A percentile compares a stretch with the other conserved stretches of the same genome.
Evolutionary conservation across 2,329 filamentous ascomycete genomes (phyloP).

Genomic region (Calonectria fujianensis): DNA sequence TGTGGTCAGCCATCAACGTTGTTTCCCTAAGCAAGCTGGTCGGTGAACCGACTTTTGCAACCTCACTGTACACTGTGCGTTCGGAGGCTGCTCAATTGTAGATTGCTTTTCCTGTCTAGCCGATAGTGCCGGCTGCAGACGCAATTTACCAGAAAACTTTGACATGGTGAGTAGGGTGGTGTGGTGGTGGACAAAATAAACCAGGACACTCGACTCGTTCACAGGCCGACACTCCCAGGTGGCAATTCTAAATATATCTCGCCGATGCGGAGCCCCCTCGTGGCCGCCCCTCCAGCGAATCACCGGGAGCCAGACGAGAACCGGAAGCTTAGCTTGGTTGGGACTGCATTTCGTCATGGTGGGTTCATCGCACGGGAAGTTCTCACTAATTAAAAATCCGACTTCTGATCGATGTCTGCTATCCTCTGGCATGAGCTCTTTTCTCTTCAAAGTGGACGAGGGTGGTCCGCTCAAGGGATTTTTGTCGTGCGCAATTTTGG

Average conservation of each 20-base stretch:
- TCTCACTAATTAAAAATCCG: constrained; percentile 4
- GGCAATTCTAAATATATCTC: constrained; percentile 51
- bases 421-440: constrained; percentile 19
- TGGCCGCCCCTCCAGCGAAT: constrained; percentile 43
- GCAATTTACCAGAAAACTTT: constrained; percentile 34
- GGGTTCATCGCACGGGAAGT: constrained; percentile 38
- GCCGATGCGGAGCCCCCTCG: constrained; percentile 35
- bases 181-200: constrained; percentile 28
- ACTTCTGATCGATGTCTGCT: constrained; percentile 17
- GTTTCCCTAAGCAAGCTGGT: neutral
- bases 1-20: neutral
- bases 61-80: neutral
- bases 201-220: neutral
- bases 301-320: constrained; percentile 31
- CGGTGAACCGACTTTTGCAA: constrained; percentile 18
- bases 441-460: constrained; percentile 28
- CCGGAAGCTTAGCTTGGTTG: constrained; percentile 31
- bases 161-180: constrained; percentile 28
- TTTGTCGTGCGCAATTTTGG: constrained; percentile 46
- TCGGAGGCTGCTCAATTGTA: neutral
- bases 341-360: constrained; percentile 42
- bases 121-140: constrained; percentile 9
- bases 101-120: neutral
- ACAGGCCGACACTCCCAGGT: constrained; percentile 15
- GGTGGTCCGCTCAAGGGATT: constrained; percentile 39